Percentiles rank a stretch among this genome's conserved stretches.
Conservation (phyloP, 768 basidiomycete genomes). For the Phlebiopsis gigantea region DNA sequence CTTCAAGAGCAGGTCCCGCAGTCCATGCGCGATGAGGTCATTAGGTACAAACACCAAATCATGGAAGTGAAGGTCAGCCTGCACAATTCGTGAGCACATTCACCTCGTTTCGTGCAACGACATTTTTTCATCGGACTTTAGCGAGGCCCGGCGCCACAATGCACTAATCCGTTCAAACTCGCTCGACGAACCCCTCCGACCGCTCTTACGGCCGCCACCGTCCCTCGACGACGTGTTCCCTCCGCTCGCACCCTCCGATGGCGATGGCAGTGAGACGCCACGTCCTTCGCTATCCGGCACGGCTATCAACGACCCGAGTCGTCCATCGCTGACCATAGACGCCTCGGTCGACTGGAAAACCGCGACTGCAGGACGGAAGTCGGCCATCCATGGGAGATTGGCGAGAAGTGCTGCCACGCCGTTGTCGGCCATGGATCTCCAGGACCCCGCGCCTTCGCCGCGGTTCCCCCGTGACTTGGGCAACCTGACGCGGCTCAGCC, state of each 20-base stretch:
- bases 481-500: constrained; percentile 38
- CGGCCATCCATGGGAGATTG: background rate
- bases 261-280: background rate
- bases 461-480: constrained; percentile 43
- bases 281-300: background rate
- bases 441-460: constrained; percentile 33
- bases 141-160: constrained; percentile 44
- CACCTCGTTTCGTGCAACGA: background rate
- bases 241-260: background rate
- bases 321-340: background rate
- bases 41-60: constrained; percentile 38
- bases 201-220: constrained; percentile 46
- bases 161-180: constrained; percentile 31
- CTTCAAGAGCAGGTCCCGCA: constrained; percentile 38
- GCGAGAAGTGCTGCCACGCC: background rate
- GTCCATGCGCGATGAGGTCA: constrained; percentile 33
- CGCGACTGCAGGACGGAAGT: background rate
- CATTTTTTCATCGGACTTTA: constrained; percentile 18
- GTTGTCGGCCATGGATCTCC: constrained; percentile 11
- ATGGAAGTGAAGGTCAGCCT: constrained; percentile 38
- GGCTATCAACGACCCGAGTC: background rate
- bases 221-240: background rate
- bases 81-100: constrained; percentile 39
- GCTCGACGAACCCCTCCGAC: constrained; percentile 39
- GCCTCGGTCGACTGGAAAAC: background rate